phyloP scores from a whole-genome alignment of 371 early-diverging fungal species.

The Mucor mucedo region DNA sequence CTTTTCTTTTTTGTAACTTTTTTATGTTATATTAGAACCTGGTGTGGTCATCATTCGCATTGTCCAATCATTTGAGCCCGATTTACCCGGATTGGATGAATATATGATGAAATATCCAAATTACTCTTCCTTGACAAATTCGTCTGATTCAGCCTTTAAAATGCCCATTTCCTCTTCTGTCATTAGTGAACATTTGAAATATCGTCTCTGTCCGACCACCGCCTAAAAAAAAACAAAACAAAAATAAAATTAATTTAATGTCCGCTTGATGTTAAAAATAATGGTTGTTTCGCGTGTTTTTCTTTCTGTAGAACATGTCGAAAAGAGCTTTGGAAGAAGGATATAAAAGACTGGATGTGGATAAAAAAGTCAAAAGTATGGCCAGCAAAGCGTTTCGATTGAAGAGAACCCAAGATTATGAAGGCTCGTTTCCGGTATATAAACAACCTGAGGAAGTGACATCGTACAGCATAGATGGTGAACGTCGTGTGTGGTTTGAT shows the following conservation, averaged over 20 bases:
- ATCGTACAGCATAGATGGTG: conserved; percentile 76
- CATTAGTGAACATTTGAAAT: conserved; percentile 33
- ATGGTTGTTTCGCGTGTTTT: background rate
- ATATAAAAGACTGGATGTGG: background rate
- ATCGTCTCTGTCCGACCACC: conserved; percentile 14
- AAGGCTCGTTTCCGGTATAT: conserved; percentile 58
- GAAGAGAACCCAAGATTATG: conserved; percentile 41
- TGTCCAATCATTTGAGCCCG: conserved; percentile 53
- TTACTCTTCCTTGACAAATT: conserved; percentile 9
- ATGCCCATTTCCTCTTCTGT: conserved; percentile 21
- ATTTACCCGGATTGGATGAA: conserved; percentile 50
- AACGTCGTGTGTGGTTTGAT: conserved; percentile 68
- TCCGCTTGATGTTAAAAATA: too few relatives aligned
- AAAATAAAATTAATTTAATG: background rate
- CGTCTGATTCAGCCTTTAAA: background rate
- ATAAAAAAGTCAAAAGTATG: background rate
- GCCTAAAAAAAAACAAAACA: background rate
- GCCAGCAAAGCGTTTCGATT: background rate
- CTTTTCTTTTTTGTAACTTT: background rate
- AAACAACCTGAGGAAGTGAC: conserved; percentile 80
- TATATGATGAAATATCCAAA: conserved; percentile 48
- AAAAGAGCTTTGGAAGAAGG: background rate
- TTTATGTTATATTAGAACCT: conserved; percentile 22
- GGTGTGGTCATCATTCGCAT: conserved; percentile 36
- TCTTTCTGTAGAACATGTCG: background rate